Conservation (phyloP, 2,329 filamentous ascomycete genomes). For the Neocatenulostroma microsporum region DNA sequence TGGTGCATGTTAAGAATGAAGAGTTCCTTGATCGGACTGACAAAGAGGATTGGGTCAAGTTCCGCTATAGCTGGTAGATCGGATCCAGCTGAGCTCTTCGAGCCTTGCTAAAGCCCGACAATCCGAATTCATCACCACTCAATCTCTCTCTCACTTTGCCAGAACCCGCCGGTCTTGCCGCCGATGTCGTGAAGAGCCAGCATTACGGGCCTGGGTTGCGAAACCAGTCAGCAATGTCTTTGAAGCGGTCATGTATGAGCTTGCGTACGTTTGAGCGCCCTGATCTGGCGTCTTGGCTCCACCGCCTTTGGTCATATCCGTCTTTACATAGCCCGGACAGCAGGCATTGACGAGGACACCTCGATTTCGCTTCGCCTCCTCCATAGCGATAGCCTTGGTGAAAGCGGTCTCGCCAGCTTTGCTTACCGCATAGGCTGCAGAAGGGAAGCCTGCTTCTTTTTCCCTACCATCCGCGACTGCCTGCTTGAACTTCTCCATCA, state of each 20-base stretch:
- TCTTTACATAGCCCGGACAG: slow-evolving; percentile 24
- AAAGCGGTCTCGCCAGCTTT: slow-evolving; percentile 31
- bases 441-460: slow-evolving; percentile 43
- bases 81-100: no score
- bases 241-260: no score
- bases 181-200: slow-evolving; percentile 28
- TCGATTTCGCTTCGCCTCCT: slow-evolving; percentile 20
- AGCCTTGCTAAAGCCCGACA: no score
- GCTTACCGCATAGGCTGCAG: slow-evolving; percentile 42
- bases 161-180: slow-evolving; percentile 28
- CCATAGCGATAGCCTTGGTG: slow-evolving; percentile 28
- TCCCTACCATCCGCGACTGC: slow-evolving; percentile 42
- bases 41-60: no score
- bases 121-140: slow-evolving; percentile 26
- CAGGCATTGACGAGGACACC: slow-evolving; percentile 26
- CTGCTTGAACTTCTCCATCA: slow-evolving; percentile 44
- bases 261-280: no score
- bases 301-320: slow-evolving; percentile 31
- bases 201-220: no score
- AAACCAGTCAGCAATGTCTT: no score
- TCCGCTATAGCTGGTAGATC: no score
- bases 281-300: slow-evolving; percentile 28
- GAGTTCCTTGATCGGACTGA: no score
- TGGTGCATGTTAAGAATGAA: no score
- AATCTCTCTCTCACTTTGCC: slow-evolving; percentile 28